These are phyloP conservation scores for Exophiala sp. DNA, from an alignment of 2,329 filamentous ascomycete genomes.

Conservation along the genomic window DNA sequence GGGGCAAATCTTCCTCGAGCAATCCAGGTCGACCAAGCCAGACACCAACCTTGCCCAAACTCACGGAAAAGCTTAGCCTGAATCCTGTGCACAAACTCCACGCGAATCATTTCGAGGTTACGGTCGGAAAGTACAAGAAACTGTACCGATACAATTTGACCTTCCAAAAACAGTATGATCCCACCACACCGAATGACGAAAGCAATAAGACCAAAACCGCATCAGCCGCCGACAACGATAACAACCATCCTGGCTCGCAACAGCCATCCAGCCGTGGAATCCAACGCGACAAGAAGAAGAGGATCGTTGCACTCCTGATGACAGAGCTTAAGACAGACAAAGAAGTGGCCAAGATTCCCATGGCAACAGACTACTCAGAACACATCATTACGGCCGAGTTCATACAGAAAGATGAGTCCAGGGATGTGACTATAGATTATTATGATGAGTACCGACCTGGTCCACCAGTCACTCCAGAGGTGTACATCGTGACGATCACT, in stretches of 20 bases:
- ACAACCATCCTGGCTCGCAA: background rate
- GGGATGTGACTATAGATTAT: background rate
- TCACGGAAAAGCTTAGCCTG: no score
- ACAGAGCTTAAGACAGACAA: background rate
- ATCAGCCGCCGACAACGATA: background rate
- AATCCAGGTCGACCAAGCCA: no score
- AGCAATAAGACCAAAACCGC: background rate
- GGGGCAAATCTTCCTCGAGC: no score
- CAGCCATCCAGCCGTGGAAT: background rate
- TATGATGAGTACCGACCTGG: slow-evolving; percentile 8
- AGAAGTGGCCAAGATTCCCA: background rate
- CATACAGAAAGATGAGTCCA: background rate
- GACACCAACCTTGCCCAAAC: no score
- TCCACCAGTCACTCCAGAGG: background rate
- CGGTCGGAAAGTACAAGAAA: background rate
- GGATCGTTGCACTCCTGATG: slow-evolving; percentile 6
- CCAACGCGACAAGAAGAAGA: background rate
- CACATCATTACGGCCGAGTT: slow-evolving; percentile 3
- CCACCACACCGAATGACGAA: background rate
- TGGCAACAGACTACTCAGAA: slow-evolving; percentile 11
- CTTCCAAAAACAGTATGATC: background rate
- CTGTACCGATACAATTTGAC: slow-evolving; percentile 10
- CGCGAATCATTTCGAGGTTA: slow-evolving; percentile 16
- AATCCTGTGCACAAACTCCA: no score
- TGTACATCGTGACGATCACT: background rate